Evolutionary conservation across 1,139 yeast genomes (phyloP).

Genomic region (Torulaspora pretoriensis): DNA sequence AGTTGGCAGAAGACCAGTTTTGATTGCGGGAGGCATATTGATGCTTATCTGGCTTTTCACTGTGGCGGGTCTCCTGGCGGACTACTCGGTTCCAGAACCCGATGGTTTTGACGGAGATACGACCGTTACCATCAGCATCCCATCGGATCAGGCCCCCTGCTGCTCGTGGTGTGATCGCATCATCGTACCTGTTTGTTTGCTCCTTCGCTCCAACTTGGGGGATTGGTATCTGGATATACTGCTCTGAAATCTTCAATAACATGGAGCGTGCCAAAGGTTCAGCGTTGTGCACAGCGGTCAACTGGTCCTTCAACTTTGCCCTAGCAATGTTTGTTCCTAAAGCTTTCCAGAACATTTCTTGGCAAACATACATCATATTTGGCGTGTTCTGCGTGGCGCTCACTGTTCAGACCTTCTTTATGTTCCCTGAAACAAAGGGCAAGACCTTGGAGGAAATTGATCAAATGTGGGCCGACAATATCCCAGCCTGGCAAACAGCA

Average conservation of each 20-base stretch:
- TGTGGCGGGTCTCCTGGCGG: conserved; percentile 46
- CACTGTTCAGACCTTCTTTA: conserved; percentile 50
- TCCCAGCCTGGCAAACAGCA: conserved; percentile 50
- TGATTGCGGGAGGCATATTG: conserved; percentile 43
- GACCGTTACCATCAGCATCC: conserved; percentile 45
- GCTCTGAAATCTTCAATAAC: conserved; percentile 52
- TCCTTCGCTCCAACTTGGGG: conserved; percentile 58
- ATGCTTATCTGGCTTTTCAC: conserved; percentile 35
- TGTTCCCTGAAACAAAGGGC: conserved; percentile 63
- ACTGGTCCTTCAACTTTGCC: conserved; percentile 42
- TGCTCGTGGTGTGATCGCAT: conserved; percentile 54
- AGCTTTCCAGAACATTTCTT: conserved; percentile 45
- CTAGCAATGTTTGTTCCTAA: conserved; percentile 47
- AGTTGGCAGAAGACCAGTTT: conserved; percentile 47
- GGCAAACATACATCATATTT: conserved; percentile 48
- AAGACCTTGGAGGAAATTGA: conserved; percentile 63
- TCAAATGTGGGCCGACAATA: conserved; percentile 46
- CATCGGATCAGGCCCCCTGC: conserved; percentile 40
- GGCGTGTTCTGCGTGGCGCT: conserved; percentile 48
- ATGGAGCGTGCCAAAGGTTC: conserved; percentile 53
- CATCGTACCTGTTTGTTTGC: conserved; percentile 53
- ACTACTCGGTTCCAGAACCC: conserved; percentile 40
- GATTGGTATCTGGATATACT: conserved; percentile 45
- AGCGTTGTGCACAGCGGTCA: conserved; percentile 41
- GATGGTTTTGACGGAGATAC: conserved; percentile 35